These are phyloP conservation scores for Marasmius oreades DNA, from an alignment of 1,284 basidiomycete genomes.

Conservation along the genomic window DNA sequence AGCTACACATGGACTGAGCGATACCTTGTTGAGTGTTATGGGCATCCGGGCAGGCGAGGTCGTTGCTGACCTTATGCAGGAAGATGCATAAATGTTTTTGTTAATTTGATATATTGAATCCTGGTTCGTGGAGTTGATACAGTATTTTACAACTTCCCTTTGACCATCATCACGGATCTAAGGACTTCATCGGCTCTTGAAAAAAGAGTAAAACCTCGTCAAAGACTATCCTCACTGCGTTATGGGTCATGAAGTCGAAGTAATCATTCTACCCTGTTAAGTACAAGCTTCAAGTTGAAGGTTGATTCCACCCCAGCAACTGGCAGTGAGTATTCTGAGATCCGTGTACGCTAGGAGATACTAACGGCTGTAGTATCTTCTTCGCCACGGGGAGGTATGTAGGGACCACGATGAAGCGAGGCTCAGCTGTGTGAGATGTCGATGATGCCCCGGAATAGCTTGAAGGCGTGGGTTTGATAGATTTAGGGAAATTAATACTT, in stretches of 20 bases:
- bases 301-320: conserved; percentile 4
- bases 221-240: conserved; percentile 6
- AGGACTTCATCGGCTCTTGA: background rate
- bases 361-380: conserved; percentile 13
- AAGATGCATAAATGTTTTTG: conserved; percentile 1
- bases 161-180: background rate
- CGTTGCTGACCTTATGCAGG: conserved; percentile 34
- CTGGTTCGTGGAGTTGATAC: background rate
- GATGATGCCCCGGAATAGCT: conserved; percentile 29
- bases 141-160: background rate
- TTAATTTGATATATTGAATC: background rate
- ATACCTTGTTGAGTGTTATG: conserved; percentile 52
- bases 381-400: conserved; percentile 25
- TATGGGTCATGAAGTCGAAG: conserved; percentile 10
- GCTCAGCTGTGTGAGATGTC: conserved; percentile 52
- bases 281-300: conserved; percentile 5
- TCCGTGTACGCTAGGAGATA: conserved; percentile 5
- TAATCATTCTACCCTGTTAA: conserved; percentile 14
- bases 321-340: conserved; percentile 11
- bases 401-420: conserved; percentile 41
- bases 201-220: conserved; percentile 4
- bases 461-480: conserved; percentile 30
- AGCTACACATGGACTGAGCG: conserved; percentile 54
- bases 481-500: conserved; percentile 32
- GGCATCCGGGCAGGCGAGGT: conserved; percentile 49